Conservation (phyloP, 805 yeast genomes). For the Wickerhamomyces chaumierensis region DNA sequence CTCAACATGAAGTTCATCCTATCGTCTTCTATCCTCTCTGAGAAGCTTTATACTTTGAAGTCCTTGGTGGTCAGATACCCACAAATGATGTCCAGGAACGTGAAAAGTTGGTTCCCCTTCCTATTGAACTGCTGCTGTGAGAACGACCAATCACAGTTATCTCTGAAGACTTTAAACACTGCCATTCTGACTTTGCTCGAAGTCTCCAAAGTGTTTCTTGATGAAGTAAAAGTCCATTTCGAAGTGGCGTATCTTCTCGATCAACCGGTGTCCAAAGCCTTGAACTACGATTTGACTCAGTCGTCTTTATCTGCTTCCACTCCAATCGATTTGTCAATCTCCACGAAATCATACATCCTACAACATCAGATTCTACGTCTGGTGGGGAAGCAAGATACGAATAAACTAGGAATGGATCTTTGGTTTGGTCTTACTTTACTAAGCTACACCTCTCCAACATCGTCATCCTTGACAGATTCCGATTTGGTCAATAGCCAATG, state of each 20-base stretch:
- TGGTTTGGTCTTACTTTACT: slow-evolving; percentile 16
- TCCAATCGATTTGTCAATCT: slow-evolving; percentile 6
- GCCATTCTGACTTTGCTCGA: slow-evolving; percentile 7
- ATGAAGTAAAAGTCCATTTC: slow-evolving; percentile 11
- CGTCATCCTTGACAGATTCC: background rate
- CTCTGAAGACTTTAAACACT: slow-evolving; percentile 6
- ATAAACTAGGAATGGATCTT: slow-evolving; percentile 9
- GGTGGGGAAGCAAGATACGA: background rate
- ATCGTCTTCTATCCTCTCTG: slow-evolving; percentile 13
- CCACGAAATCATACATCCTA: too few relatives aligned
- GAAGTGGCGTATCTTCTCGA: slow-evolving; percentile 7
- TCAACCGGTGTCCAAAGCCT: slow-evolving; percentile 3
- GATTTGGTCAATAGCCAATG: background rate
- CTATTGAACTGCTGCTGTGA: slow-evolving; percentile 14
- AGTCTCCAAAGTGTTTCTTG: slow-evolving; percentile 9
- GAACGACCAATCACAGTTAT: slow-evolving; percentile 3
- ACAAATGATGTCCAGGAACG: slow-evolving; percentile 18
- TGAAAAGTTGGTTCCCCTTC: slow-evolving; percentile 13
- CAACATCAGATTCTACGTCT: slow-evolving; percentile 3
- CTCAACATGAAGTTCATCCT: slow-evolving; percentile 14
- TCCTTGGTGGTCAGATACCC: slow-evolving; percentile 10
- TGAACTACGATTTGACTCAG: slow-evolving; percentile 5
- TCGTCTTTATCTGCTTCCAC: slow-evolving; percentile 4
- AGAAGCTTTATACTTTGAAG: slow-evolving; percentile 13
- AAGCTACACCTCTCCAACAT: too few relatives aligned